These are phyloP conservation scores for Citrullus colocynthis DNA, from an alignment of 306 rosid genomes.

Conservation along the genomic window DNA sequence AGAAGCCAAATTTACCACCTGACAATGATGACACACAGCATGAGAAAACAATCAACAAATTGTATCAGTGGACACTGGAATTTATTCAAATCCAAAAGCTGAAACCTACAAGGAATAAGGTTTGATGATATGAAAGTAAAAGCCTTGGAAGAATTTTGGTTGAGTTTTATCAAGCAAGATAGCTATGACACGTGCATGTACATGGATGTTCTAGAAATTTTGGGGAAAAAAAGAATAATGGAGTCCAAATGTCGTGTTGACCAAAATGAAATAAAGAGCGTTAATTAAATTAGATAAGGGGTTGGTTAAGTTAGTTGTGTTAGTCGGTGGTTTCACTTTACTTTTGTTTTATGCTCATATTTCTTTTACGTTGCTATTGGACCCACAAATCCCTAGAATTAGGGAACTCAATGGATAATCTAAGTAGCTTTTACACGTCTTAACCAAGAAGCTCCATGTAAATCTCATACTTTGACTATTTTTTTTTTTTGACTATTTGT, in stretches of 20 bases:
- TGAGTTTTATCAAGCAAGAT: not conserved
- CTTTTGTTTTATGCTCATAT: not conserved
- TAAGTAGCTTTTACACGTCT: not conserved
- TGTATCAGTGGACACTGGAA: constrained; percentile 1
- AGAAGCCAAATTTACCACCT: not conserved
- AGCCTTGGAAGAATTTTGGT: not conserved
- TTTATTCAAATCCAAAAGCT: not conserved
- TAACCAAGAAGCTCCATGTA: not conserved
- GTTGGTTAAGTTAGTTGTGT: not conserved
- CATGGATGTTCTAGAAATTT: not conserved
- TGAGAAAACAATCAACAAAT: constrained; percentile 10
- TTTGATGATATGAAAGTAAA: not conserved
- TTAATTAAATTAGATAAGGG: not conserved
- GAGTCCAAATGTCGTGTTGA: not conserved
- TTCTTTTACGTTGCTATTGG: not conserved
- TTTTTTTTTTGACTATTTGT: not conserved
- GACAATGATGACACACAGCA: not conserved
- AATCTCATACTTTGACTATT: not conserved
- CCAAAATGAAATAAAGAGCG: not conserved
- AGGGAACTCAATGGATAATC: not conserved
- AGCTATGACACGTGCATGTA: not conserved
- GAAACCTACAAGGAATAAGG: not conserved
- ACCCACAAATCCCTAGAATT: not conserved
- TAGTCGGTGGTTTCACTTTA: not conserved
- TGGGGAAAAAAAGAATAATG: not conserved